Evolutionary conservation across 2,329 filamentous ascomycete genomes (phyloP), one percentile per base, ranked within the genome.

Genomic region (Cladorrhinum sp.): DNA sequence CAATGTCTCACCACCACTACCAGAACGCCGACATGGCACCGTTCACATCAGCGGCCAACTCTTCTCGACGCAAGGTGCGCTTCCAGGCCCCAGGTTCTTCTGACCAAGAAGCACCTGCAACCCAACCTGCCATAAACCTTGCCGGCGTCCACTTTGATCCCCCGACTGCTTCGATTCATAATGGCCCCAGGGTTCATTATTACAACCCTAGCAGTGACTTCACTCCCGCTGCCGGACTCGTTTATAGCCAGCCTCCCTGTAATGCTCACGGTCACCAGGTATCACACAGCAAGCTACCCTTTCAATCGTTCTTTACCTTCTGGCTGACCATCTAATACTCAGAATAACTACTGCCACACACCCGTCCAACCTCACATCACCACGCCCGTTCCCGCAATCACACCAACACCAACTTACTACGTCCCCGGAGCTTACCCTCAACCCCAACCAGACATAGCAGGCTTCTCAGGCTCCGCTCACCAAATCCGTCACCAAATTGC

Each of bases 151-250:
- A 83, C 69, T 86, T 82, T 67, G 81, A 86, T 67, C 85, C 84
- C 1, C 83, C 81, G 25, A 81, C 84, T 16, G 82, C 83, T 2
- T 81, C 85, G 65, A 85, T 83, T 16, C 81, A 79, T 49, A 77
- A 79, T 68, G 85, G 84, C 2, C 79, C 82, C 1, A 81, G 82
- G 60, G 68, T 77, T 25, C 83, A 87, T 64, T 77, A 78, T 20
- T 86, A 85, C 65, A 73, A 81, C 56, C 84, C 85, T 63, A 82
- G 81, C 49, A 77, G 75, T 65, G 83, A 85, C 66, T 20, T 45
- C 41, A 45, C 41, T 4, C 41, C 41, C 7, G 41, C 41, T 10
- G 16, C 9, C 9, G 32, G 9, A 13, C 32, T 45, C 41, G n/a
- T 7, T 32, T 6, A 32, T 32, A n/a, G n/a, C n/a, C n/a, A n/a